Percentiles rank a stretch among this genome's conserved stretches.
Evolutionary conservation across 805 yeast species (phyloP).

Genomic region (Pichia heedii): DNA sequence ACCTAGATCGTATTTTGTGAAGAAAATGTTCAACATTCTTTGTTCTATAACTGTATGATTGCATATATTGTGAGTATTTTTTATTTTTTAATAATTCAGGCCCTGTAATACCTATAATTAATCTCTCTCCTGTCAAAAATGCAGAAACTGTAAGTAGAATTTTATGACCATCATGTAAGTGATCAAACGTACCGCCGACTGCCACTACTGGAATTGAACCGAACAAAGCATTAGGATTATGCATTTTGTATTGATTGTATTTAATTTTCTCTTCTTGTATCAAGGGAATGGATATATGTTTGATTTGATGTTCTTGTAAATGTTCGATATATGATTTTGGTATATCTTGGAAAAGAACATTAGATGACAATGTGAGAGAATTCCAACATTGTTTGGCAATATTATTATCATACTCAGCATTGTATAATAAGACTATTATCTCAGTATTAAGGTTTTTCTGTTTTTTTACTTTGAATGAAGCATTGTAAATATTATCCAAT

Average conservation of each 20-base stretch:
- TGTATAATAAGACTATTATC: neutral
- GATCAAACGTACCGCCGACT: slow-evolving; percentile 96
- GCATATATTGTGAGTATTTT: slow-evolving; percentile 56
- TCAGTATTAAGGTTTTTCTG: neutral
- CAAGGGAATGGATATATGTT: neutral
- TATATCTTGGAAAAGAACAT: neutral
- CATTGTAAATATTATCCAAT: slow-evolving; percentile 2
- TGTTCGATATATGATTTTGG: neutral
- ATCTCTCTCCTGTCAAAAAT: slow-evolving; percentile 41
- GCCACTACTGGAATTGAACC: slow-evolving; percentile 30
- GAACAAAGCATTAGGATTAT: neutral
- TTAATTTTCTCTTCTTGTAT: neutral
- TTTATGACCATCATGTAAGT: slow-evolving; percentile 91
- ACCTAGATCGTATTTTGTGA: slow-evolving; percentile 33
- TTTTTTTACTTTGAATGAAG: neutral
- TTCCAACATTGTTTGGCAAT: neutral
- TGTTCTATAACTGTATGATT: slow-evolving; percentile 47
- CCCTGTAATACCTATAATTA: slow-evolving; percentile 84
- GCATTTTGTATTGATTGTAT: neutral
- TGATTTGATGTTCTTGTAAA: neutral
- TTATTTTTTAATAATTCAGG: slow-evolving; percentile 64
- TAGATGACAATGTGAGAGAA: neutral
- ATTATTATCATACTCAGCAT: neutral
- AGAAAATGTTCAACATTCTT: slow-evolving; percentile 42
- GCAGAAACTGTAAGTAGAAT: slow-evolving; percentile 67